Percentiles rank a stretch among this genome's conserved stretches.
These are phyloP conservation scores for Halophytophthora polymorphica DNA, from an alignment of 352 stramenopile genomes.

Conservation along the genomic window DNA sequence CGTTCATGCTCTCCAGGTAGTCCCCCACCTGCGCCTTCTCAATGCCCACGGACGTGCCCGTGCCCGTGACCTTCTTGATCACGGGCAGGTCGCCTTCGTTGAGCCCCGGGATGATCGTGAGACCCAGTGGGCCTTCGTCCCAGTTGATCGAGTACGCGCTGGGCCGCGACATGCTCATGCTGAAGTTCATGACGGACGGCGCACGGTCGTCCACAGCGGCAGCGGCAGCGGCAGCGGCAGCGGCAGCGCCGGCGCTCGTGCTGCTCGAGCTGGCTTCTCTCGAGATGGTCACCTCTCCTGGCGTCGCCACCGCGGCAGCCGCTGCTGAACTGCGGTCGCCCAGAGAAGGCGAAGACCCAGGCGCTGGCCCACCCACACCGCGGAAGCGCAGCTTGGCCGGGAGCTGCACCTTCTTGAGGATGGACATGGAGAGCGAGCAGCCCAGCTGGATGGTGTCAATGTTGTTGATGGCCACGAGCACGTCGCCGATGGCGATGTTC, in stretches of 20 bases:
- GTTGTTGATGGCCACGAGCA: constrained; percentile 88
- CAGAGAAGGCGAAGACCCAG: constrained; percentile 14
- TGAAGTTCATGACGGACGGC: constrained; percentile 36
- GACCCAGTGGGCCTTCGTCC: constrained; percentile 71
- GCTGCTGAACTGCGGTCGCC: constrained; percentile 6
- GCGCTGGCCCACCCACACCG: constrained; percentile 62
- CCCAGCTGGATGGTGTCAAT: constrained; percentile 87
- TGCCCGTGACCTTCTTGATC: constrained; percentile 88
- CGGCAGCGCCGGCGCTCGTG: constrained; percentile 8
- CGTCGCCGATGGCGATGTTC: constrained; percentile 85
- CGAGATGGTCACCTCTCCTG: constrained; percentile 24
- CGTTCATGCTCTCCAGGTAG: constrained; percentile 81
- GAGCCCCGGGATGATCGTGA: constrained; percentile 84
- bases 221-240: constrained; percentile 4
- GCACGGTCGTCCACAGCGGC: constrained; percentile 18
- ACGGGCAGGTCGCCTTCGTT: constrained; percentile 77
- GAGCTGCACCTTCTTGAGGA: constrained; percentile 86
- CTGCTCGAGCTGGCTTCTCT: constrained; percentile 17
- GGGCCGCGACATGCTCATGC: constrained; percentile 56
- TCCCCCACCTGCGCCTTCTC: constrained; percentile 82
- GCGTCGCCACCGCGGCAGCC: constrained; percentile 1
- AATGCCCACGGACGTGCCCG: constrained; percentile 71
- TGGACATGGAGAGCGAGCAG: constrained; percentile 86
- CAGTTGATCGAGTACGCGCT: constrained; percentile 76
- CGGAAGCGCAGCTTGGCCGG: constrained; percentile 82